Evolutionary conservation across 2,329 filamentous ascomycete genomes (phyloP).

Genomic region (Graphiopsis chlorocephala): DNA sequence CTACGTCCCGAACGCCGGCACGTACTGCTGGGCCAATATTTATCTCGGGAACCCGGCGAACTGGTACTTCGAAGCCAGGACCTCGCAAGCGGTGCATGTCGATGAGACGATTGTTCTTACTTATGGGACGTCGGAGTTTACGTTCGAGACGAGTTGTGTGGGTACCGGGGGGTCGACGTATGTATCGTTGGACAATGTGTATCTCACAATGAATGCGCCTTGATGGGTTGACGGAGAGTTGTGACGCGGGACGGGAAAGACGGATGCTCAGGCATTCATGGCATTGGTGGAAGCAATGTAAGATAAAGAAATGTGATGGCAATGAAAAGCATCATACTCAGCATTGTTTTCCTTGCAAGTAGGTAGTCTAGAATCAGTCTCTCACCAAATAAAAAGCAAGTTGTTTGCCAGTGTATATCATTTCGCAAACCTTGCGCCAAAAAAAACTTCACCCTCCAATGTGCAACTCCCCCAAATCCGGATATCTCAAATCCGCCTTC

Average conservation of each 20-base stretch:
- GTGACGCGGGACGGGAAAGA: background rate
- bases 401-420: background rate
- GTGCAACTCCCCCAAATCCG: constrained; percentile 48
- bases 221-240: background rate
- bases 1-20: background rate
- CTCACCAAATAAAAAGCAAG: background rate
- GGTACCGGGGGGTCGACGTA: background rate
- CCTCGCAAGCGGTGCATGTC: background rate
- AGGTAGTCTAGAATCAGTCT: background rate
- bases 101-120: background rate
- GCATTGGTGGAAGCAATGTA: background rate
- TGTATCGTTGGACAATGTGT: background rate
- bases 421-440: background rate
- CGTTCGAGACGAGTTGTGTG: background rate
- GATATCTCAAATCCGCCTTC: constrained; percentile 84
- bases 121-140: background rate
- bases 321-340: background rate
- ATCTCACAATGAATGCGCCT: background rate
- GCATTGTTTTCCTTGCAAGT: background rate
- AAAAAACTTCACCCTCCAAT: background rate
- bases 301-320: background rate
- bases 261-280: background rate
- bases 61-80: background rate
- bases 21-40: background rate
- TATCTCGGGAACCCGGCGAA: background rate